Evolutionary conservation across 2,329 filamentous ascomycete genomes (phyloP), one percentile per base, ranked within the genome.

Genomic region (Aspergillus cejpii): DNA sequence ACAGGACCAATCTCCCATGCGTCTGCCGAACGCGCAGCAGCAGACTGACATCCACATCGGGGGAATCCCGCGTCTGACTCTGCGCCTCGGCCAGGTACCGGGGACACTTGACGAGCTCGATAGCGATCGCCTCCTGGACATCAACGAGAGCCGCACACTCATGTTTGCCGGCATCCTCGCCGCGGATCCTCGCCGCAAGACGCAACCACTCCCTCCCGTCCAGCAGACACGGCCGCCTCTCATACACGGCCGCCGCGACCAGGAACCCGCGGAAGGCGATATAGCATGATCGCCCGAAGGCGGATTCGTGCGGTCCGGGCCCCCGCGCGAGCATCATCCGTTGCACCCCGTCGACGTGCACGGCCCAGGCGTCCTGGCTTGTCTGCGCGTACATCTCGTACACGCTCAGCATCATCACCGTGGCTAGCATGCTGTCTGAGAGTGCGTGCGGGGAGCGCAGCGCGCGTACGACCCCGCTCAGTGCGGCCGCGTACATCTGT

Each of bases 361-460:
- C 54, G 3, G 64, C 57, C 63, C 65, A 70, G 2, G 63, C 60
- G 3, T 60, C 53, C n/a, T 57, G 59, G 7, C 55, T 58, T 4
- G 67, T 66, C 26, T 59, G 62, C 10, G 64, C 61, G 41, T 66
- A 65, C 62, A 68, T 66, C 39, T 70, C 66, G 41, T 65, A 70
- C 8, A 68, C 62, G 8, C 59, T 65, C 6, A 69, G 57, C 36
- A 69, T 56, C 47, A 68, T 64, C 6, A 60, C 57, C 2, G 73
- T 50, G 50, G 63, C 51, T 19, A 67, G 24, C 63, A 59, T 54
- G 48, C 65, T 54, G 55, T 59, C 55, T 15, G 61, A 62, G 41
- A 59, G 54, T 0, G 60, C 61, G 5, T 57, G 51, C 3, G 44
- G 42, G 4, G 56, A 56, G 15, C 60, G 49, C 1, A 69, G 34